Evolutionary conservation across 768 basidiomycete species (phyloP), one percentile per base, ranked within the genome.

Genomic region (Lactarius trivialis): DNA sequence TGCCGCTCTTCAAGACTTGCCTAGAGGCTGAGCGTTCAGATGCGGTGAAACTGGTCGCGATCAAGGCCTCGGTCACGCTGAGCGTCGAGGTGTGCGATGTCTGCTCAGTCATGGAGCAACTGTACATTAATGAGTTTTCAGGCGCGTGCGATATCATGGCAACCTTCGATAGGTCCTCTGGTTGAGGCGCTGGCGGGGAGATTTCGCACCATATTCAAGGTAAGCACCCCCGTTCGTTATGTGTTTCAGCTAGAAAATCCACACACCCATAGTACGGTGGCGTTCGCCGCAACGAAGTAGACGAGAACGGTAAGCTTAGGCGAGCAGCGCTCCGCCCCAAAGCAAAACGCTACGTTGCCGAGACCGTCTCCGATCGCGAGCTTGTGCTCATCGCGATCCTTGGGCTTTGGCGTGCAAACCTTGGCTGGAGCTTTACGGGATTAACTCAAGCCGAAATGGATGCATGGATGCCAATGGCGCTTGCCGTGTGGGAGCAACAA

Each of bases 11-110:
- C 69, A 68, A 75, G 24, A 76, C 77, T 15, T 89, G 90, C 65
- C 70, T 92, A 45, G 84, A 88, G 59, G 83, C 91, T 9, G 88
- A 91, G 67, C 82, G 88, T 33, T 87, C 89, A 1, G 89, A 92
- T 28, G 86, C 87, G 1, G 83, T 91, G 67, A 93, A 93, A 76
- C 82, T 87, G 12, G 83, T 83, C 61, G 92, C 81, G 2, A 78
- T 93, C 58, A 84, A 86, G 64, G 89, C 92, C 2, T 85, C 81
- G 67, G 73, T 89, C 43, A 88, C 84, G 0, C 70, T 93, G 34
- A 76, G 80, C 7, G 78, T 83, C 56, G 91, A 94, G 77, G 88
- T 85, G 68, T 60, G 74, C 67, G n/a, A 36, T 15, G 19, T 60
- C 33, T 64, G 12, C 37, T 43, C n/a, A 3, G 15, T 14, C 21